phyloP scores from a whole-genome alignment of 768 basidiomycete genomes.

The Suillus variegatus region DNA sequence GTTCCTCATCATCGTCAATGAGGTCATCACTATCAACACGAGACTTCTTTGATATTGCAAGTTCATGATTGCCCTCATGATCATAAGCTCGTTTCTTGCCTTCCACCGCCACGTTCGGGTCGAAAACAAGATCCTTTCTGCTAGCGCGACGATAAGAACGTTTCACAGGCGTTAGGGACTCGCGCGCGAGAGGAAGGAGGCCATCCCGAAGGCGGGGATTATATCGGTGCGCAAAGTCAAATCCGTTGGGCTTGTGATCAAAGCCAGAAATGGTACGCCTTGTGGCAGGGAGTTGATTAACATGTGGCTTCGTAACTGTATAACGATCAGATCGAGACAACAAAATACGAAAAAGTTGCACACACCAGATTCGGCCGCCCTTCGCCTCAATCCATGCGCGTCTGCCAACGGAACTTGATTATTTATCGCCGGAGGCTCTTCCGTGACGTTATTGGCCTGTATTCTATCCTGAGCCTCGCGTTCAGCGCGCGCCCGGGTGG shows the following conservation, averaged over 20 bases:
- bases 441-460: conserved; percentile 30
- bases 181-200: conserved; percentile 4
- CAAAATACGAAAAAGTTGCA: conserved; percentile 22
- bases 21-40: conserved; percentile 51
- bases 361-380: conserved; percentile 50
- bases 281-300: conserved; percentile 22
- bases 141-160: conserved; percentile 30
- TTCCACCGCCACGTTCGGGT: conserved; percentile 26
- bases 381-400: conserved; percentile 41
- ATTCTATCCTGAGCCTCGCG: conserved; percentile 44
- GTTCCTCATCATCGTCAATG: conserved; percentile 50
- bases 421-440: conserved; percentile 25
- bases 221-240: conserved; percentile 39
- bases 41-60: conserved; percentile 50
- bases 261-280: conserved; percentile 10
- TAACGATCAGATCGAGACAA: conserved; percentile 28
- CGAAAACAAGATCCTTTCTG: conserved; percentile 31
- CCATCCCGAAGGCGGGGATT: conserved; percentile 31
- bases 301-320: conserved; percentile 21
- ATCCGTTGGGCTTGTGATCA: conserved; percentile 19
- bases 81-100: conserved; percentile 46
- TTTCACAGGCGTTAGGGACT: conserved; percentile 17
- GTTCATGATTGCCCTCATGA: conserved; percentile 45
- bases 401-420: conserved; percentile 34
- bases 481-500: conserved; percentile 56